These are phyloP conservation scores for Podila verticillata DNA, from an alignment of 192 early-diverging fungal genomes.

Conservation along the genomic window DNA sequence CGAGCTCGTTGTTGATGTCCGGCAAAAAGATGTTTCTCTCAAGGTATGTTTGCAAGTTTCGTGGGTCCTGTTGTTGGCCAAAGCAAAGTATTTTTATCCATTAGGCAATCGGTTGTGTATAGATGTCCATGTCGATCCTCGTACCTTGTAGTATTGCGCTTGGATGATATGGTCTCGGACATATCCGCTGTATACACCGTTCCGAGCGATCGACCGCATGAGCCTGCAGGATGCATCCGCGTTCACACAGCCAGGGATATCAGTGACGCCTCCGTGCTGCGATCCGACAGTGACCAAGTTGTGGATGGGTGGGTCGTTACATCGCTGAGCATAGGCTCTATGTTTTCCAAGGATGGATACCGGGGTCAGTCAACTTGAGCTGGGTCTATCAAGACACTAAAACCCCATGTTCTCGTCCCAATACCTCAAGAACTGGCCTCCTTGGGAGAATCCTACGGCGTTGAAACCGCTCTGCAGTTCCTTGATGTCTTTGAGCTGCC, in stretches of 20 bases:
- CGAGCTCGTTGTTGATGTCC: constrained; percentile 85
- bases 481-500: constrained; percentile 63
- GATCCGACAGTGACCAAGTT: constrained; percentile 90
- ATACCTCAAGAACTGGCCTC: constrained; percentile 56
- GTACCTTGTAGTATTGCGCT: constrained; percentile 94
- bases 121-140: constrained; percentile 6
- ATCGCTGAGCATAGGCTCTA: constrained; percentile 86
- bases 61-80: constrained; percentile 50
- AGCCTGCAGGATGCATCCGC: constrained; percentile 67
- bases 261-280: constrained; percentile 81
- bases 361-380: background rate
- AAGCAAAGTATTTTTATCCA: background rate
- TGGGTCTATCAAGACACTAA: background rate
- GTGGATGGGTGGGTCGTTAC: constrained; percentile 76
- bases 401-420: background rate
- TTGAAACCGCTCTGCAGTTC: constrained; percentile 84
- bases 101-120: too few species aligned
- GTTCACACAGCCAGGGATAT: constrained; percentile 80
- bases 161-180: constrained; percentile 86
- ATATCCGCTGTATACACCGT: constrained; percentile 87
- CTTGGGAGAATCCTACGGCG: constrained; percentile 92
- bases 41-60: constrained; percentile 75
- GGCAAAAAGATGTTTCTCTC: constrained; percentile 87
- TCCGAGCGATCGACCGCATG: constrained; percentile 80
- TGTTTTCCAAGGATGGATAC: constrained; percentile 54